A percentile compares a stretch with the other conserved stretches of the same genome.
Evolutionary conservation across 2,329 filamentous ascomycete genomes (phyloP).

Genomic region (Pseudocercospora cruenta): DNA sequence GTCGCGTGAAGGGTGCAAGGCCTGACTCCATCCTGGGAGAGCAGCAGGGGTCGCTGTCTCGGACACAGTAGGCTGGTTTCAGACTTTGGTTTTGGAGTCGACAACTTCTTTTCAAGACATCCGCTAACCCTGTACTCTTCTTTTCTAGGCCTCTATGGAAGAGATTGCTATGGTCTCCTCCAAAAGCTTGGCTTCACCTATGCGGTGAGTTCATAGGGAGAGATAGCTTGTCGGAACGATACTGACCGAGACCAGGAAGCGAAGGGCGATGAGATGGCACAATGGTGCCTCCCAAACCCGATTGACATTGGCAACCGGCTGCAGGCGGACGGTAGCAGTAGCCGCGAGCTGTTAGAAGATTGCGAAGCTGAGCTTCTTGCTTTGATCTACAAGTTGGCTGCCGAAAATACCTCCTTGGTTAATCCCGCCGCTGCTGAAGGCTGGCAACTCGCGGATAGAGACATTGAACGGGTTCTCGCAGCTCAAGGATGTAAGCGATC

Average conservation of each 20-base stretch:
- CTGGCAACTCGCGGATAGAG: slow-evolving; percentile 38
- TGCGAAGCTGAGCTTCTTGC: slow-evolving; percentile 61
- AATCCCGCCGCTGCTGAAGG: slow-evolving; percentile 36
- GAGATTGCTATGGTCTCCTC: slow-evolving; percentile 63
- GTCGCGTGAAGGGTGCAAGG: not conserved
- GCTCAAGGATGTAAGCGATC: slow-evolving; percentile 39
- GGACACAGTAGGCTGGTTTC: not conserved
- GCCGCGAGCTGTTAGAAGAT: slow-evolving; percentile 59
- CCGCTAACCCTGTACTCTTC: not conserved
- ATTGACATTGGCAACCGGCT: slow-evolving; percentile 26
- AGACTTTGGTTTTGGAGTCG: no score
- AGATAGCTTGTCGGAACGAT: not conserved
- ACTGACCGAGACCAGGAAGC: slow-evolving; percentile 7
- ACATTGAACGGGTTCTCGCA: slow-evolving; percentile 40
- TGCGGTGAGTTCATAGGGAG: slow-evolving; percentile 24
- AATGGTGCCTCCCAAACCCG: slow-evolving; percentile 38
- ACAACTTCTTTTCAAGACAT: not conserved
- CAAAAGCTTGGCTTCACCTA: slow-evolving; percentile 61
- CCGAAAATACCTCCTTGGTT: slow-evolving; percentile 25
- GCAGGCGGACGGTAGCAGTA: slow-evolving; percentile 28
- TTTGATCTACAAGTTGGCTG: slow-evolving; percentile 49
- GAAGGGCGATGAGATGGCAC: slow-evolving; percentile 12
- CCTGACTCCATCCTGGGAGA: not conserved
- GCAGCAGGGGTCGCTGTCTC: not conserved
- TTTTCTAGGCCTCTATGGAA: slow-evolving; percentile 28